Conservation (phyloP, 2,329 filamentous ascomycete species). For the Neopestalotiopsis sp. region DNA sequence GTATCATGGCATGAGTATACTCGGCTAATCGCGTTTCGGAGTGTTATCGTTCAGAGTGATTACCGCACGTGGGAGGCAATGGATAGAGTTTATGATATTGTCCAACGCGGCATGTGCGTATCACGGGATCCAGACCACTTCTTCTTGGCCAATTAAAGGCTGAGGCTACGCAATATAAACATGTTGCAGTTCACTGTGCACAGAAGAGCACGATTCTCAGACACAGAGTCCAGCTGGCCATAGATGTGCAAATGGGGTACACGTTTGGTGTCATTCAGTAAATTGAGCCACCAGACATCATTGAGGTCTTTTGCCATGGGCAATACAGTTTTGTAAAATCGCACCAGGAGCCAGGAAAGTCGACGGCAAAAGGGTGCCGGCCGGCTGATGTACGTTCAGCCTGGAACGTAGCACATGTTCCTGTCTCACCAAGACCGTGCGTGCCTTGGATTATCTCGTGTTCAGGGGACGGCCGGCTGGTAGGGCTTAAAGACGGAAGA, state of each 20-base stretch:
- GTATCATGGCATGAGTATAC: too few relatives aligned
- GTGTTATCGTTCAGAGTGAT: background rate
- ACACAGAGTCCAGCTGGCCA: too few relatives aligned
- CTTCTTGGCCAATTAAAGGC: background rate
- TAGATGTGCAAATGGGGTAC: too few relatives aligned
- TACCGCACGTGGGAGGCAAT: background rate
- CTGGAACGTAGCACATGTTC: background rate
- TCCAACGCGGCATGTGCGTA: background rate
- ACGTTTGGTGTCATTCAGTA: background rate
- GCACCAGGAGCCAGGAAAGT: background rate
- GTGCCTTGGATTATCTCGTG: background rate
- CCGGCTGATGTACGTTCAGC: background rate
- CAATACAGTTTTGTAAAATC: background rate
- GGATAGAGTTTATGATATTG: background rate
- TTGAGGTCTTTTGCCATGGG: background rate
- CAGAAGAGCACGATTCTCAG: too few relatives aligned
- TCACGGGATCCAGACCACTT: background rate
- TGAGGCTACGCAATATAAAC: background rate
- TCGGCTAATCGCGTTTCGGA: background rate
- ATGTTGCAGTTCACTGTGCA: background rate
- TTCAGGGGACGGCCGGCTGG: background rate
- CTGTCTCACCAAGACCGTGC: background rate
- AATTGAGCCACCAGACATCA: background rate
- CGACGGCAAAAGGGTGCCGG: background rate
- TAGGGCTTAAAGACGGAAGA: background rate